Percentiles rank a stretch among this genome's conserved stretches.
Conservation (phyloP, 495 filamentous ascomycete species). For the Penicillium flavigenum region DNA sequence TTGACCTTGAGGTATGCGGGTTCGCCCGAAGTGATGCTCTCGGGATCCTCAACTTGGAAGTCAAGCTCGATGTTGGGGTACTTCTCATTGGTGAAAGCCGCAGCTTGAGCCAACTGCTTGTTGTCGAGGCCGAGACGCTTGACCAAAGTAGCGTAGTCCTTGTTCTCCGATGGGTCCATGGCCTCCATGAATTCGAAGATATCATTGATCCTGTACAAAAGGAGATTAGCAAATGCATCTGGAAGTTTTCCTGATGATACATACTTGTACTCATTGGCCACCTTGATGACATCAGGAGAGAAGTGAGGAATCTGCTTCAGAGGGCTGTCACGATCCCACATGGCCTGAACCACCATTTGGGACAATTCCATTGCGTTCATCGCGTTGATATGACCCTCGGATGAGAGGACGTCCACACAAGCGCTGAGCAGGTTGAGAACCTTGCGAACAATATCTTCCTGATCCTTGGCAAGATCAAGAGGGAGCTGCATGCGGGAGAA, state of each 20-base stretch:
- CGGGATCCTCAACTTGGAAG: conserved; percentile 79
- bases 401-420: conserved; percentile 91
- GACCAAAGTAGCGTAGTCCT: conserved; percentile 70
- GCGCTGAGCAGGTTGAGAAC: conserved; percentile 87
- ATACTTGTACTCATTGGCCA: conserved; percentile 75
- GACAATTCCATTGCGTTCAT: conserved; percentile 99
- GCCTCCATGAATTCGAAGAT: conserved; percentile 98
- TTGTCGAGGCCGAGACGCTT: conserved; percentile 76
- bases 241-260: conserved; percentile 27
- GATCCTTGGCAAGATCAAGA: conserved; percentile 95
- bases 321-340: conserved; percentile 98
- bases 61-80: conserved; percentile 93
- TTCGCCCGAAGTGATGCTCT: conserved; percentile 73
- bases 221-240: conserved; percentile 36
- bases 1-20: conserved; percentile 83
- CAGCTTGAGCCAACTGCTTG: conserved; percentile 81
- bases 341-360: conserved; percentile 98
- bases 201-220: conserved; percentile 64
- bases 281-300: conserved; percentile 76
- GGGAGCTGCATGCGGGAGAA: conserved; percentile 97
- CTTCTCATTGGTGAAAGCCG: conserved; percentile 92
- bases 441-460: conserved; percentile 82
- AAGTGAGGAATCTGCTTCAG: conserved; percentile 98
- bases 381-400: conserved; percentile 93
- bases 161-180: conserved; percentile 91